These are phyloP conservation scores for Pythium dissotocum DNA, from an alignment of 352 stramenopile genomes.

Conservation along the genomic window DNA sequence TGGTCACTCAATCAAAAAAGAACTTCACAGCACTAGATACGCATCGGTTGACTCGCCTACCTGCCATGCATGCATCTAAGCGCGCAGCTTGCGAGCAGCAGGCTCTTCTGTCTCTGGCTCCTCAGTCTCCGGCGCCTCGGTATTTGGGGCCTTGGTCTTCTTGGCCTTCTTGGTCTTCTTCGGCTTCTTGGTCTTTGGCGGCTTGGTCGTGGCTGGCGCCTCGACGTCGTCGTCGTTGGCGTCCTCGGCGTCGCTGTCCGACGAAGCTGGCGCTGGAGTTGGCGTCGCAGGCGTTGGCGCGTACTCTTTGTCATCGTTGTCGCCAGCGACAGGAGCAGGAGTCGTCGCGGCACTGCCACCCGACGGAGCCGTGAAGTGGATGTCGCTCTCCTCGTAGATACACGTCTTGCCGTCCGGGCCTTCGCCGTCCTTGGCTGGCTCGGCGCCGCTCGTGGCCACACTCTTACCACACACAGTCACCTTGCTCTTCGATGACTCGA, in stretches of 20 bases:
- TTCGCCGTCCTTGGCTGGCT: conserved; percentile 21
- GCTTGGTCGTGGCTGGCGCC: not conserved
- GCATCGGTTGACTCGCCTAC: too few species aligned
- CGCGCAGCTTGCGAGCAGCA: not conserved
- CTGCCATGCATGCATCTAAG: not conserved
- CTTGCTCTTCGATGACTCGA: conserved; percentile 29
- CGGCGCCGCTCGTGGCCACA: conserved; percentile 6
- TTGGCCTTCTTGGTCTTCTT: not conserved
- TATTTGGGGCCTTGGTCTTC: not conserved
- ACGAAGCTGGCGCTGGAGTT: too few species aligned
- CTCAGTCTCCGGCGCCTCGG: not conserved
- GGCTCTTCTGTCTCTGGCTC: not conserved
- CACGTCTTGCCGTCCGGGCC: conserved; percentile 19
- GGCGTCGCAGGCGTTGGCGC: too few species aligned
- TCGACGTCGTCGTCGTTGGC: not conserved
- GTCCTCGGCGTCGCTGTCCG: too few species aligned
- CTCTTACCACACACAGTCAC: conserved; percentile 21
- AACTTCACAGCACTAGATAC: too few species aligned
- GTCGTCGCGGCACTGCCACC: not conserved
- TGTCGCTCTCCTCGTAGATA: conserved; percentile 28
- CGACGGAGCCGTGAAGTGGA: conserved; percentile 33
- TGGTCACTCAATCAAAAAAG: too few species aligned
- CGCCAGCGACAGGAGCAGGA: not conserved
- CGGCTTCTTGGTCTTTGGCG: conserved; percentile 1
- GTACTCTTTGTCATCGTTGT: not conserved